Base-by-base conservation (phyloP, 495 filamentous ascomycete species). In the Penicillium maclennaniae region DNA sequence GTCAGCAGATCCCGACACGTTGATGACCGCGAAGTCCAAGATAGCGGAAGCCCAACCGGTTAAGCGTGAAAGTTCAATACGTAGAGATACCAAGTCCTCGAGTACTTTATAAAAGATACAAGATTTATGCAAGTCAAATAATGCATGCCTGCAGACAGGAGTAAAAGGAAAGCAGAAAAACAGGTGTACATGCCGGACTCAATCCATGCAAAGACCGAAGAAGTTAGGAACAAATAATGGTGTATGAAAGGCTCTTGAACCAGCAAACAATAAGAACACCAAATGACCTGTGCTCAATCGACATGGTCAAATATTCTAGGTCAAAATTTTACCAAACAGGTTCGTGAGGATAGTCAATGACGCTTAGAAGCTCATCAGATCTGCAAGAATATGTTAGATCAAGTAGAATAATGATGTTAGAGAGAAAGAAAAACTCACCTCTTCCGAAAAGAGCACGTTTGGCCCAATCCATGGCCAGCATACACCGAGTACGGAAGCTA, bases 391-490 rank as follows among this genome's bases (percentile, higher is more conserved):
- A 47, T 1, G 37, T 50, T 34, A 50, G 27, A 23, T 5, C 6
- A 3, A 23, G 0, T 7, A 14, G 9, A 3, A 9, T 23, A 19
- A 9, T 34, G 28, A n/a, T 0, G 40, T 45, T 40, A 20, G 50
- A 37, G 26, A 14, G 12, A 10, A 31, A 31, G 43, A 34, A 12
- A 21, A 54, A 74, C 86, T 79, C 71, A 96, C 92, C 93, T 85
- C 95, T 82, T 60, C 95, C 95, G 74, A 99, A 99, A 16, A 99
- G 66, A 14, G 89, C 87, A 69, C 95, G 80, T 83, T 97, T 99
- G 9, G 79, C 84, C 95, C 95, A 99, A 72, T 99, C 95, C 95
- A 99, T 97, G 0, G 91, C 91, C 76, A 99, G 72, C 69, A 99
- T 69, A 58, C 90, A 78, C 49, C 93, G 79, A 40, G 95, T 99